Percentiles rank a stretch among this genome's conserved stretches.
These are phyloP conservation scores for Carex kokanica DNA, from an alignment of 176 grass and related monocot species.

Conservation along the genomic window DNA sequence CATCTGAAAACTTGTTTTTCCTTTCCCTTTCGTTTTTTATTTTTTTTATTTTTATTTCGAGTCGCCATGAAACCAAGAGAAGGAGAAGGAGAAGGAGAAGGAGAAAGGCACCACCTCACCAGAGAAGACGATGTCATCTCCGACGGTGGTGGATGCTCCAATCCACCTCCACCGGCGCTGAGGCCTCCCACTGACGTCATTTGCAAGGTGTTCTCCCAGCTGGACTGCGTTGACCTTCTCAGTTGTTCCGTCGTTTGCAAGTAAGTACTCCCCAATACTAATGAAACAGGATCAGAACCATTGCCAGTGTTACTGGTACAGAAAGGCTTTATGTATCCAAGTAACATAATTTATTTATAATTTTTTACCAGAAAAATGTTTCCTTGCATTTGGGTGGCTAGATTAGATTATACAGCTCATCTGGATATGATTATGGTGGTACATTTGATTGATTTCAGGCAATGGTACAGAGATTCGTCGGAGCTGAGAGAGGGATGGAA, in stretches of 20 bases:
- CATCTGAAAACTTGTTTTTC: too few species aligned
- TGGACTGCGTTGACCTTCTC: constrained; percentile 86
- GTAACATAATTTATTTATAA: too few species aligned
- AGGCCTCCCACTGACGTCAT: constrained; percentile 59
- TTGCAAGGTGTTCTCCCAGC: constrained; percentile 73
- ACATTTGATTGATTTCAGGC: constrained; percentile 33
- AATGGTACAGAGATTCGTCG: constrained; percentile 64
- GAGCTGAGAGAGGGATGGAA: constrained; percentile 76
- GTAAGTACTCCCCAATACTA: constrained; percentile 33
- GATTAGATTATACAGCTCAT: too few species aligned
- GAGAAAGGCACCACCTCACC: neutral
- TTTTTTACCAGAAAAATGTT: too few species aligned
- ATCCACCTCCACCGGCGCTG: constrained; percentile 34
- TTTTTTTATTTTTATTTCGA: too few species aligned
- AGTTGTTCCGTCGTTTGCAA: constrained; percentile 76
- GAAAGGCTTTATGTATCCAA: too few species aligned
- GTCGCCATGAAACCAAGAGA: too few species aligned
- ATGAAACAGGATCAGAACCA: too few species aligned
- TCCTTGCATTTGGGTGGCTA: too few species aligned
- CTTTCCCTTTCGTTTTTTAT: too few species aligned
- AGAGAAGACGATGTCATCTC: neutral
- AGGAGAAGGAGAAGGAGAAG: constrained; percentile 17
- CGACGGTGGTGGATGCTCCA: neutral
- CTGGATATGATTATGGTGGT: neutral
- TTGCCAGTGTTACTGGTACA: too few species aligned